phyloP scores from a whole-genome alignment of 306 rosid species.

The Aeschynomene evenia region DNA sequence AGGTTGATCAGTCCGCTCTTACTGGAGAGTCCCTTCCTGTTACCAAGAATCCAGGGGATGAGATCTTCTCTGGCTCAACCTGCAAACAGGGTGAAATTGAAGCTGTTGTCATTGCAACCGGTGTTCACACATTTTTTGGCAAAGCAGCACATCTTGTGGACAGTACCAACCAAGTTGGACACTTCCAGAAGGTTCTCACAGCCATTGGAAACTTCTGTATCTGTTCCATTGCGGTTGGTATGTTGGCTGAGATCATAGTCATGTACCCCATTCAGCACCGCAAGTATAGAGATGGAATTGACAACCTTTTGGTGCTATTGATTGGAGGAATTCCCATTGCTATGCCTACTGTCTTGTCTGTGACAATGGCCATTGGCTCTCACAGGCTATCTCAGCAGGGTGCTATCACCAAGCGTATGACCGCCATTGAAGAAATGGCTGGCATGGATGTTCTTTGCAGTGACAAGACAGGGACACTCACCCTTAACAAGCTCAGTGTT shows the following conservation, averaged over 20 bases:
- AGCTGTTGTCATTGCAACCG: conserved; percentile 97
- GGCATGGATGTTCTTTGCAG: conserved; percentile 99
- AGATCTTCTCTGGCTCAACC: conserved; percentile 96
- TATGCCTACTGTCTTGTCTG: conserved; percentile 98
- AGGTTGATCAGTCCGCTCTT: conserved; percentile 92
- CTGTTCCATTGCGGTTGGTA: conserved; percentile 90
- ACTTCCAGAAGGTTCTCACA: conserved; percentile 91
- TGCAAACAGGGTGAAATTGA: conserved; percentile 98
- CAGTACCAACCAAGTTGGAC: conserved; percentile 99
- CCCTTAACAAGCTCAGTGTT: conserved; percentile 92
- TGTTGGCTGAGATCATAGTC: conserved; percentile 81
- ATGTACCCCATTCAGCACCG: conserved; percentile 98
- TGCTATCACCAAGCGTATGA: conserved; percentile 97
- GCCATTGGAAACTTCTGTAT: conserved; percentile 98
- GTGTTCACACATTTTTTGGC: conserved; percentile 97
- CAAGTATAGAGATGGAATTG: conserved; percentile 77
- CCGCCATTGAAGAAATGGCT: conserved; percentile 99
- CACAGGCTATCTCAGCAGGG: conserved; percentile 97
- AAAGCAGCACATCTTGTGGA: conserved; percentile 99
- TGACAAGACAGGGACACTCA: conserved; percentile 96
- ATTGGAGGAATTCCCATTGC: conserved; percentile 99
- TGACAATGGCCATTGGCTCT: conserved; percentile 98
- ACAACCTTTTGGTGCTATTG: conserved; percentile 94
- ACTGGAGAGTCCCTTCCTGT: conserved; percentile 99
- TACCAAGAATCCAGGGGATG: conserved; percentile 87